Conservation (phyloP, 371 early-diverging fungal species). For the Mortierella sp. region DNA sequence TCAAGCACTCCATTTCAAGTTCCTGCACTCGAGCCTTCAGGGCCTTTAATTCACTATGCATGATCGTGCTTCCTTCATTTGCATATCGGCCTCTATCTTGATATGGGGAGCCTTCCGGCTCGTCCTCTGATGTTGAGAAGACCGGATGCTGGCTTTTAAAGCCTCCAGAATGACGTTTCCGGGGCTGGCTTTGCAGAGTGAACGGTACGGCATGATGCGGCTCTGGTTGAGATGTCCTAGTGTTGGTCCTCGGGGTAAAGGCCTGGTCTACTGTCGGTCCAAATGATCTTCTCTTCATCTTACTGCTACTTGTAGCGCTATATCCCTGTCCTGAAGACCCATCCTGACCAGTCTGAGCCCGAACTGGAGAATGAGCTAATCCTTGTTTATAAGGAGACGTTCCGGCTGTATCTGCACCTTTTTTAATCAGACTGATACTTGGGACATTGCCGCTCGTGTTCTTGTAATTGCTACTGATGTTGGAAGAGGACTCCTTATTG, state of each 20-base stretch:
- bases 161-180: conserved; percentile 29
- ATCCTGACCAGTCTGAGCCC: background rate
- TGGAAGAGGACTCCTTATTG: conserved; percentile 7
- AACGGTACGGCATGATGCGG: conserved; percentile 4
- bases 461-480: conserved; percentile 2
- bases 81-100: conserved; percentile 19
- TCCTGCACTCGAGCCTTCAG: conserved; percentile 48
- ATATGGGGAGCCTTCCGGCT: conserved; percentile 11
- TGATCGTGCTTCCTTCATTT: conserved; percentile 12
- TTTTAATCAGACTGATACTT: background rate
- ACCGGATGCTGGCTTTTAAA: conserved; percentile 20
- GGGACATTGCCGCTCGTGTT: background rate
- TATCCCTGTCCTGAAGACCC: background rate
- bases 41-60: conserved; percentile 45
- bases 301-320: background rate
- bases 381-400: background rate
- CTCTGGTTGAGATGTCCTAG: conserved; percentile 16
- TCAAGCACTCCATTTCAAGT: conserved; percentile 48
- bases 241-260: conserved; percentile 7
- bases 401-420: background rate
- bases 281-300: conserved; percentile 28
- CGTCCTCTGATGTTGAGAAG: conserved; percentile 37
- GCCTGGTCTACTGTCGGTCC: conserved; percentile 12
- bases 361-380: background rate
- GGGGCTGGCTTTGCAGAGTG: background rate